These are phyloP conservation scores for Erodium chrysanthum DNA, from an alignment of 441 rosid genomes.

Conservation along the genomic window DNA sequence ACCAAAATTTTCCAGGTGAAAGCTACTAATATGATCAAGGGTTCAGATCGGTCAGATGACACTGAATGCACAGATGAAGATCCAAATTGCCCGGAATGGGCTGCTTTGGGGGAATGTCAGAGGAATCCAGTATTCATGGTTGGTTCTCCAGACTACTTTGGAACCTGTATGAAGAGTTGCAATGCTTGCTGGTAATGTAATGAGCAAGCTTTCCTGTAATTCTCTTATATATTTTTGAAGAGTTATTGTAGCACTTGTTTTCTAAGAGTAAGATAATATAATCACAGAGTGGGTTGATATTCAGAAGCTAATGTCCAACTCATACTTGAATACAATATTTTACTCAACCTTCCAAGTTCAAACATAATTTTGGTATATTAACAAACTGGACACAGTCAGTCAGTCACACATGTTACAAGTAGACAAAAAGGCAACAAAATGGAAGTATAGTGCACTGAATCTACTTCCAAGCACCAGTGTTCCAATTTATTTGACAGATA, in stretches of 20 bases:
- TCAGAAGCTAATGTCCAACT: not conserved
- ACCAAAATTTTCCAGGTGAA: slow-evolving; percentile 44
- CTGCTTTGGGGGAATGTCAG: slow-evolving; percentile 70
- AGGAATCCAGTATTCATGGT: slow-evolving; percentile 80
- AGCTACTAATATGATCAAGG: slow-evolving; percentile 24
- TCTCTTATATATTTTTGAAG: not conserved
- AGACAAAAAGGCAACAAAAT: not conserved
- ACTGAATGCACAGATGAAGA: slow-evolving; percentile 74
- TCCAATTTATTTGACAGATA: not conserved
- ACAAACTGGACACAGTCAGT: not conserved
- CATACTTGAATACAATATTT: not conserved
- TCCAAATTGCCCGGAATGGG: slow-evolving; percentile 60
- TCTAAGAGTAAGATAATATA: not conserved
- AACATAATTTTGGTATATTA: not conserved
- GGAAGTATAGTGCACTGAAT: not conserved
- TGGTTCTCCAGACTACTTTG: slow-evolving; percentile 82
- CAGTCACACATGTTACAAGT: not conserved
- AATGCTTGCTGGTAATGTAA: slow-evolving; percentile 37
- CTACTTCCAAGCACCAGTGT: not conserved
- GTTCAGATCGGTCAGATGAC: slow-evolving; percentile 19
- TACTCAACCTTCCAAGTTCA: not conserved
- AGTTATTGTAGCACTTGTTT: not conserved
- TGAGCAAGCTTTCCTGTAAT: slow-evolving; percentile 1
- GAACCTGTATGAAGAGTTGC: slow-evolving; percentile 90
- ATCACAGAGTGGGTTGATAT: not conserved